A percentile compares a stretch with the other conserved stretches of the same genome.
phyloP scores from a whole-genome alignment of 345 rosid genomes.

The Populus davidiana region DNA sequence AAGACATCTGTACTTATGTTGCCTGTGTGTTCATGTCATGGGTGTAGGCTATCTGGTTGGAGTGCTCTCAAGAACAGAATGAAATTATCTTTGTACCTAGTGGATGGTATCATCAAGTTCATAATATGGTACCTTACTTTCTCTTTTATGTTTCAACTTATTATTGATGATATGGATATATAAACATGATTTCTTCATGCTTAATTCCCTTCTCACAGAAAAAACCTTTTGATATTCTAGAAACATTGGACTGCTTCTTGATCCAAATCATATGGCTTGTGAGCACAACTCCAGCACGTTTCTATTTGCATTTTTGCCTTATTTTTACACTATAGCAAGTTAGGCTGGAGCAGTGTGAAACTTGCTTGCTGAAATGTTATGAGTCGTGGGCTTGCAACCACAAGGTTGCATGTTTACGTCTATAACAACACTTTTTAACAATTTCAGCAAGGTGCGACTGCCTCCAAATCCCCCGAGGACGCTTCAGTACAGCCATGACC shows the following conservation, averaged over 20 bases:
- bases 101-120: conserved; percentile 99
- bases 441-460: too few relatives aligned
- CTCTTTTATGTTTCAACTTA: neutral
- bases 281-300: neutral
- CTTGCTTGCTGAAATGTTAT: too few relatives aligned
- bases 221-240: neutral
- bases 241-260: neutral
- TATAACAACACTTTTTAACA: too few relatives aligned
- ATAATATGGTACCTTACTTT: conserved; percentile 58
- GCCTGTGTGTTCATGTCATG: conserved; percentile 16
- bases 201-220: neutral
- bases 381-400: too few relatives aligned
- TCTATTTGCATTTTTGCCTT: neutral
- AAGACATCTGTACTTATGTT: neutral
- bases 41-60: conserved; percentile 77
- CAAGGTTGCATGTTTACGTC: too few relatives aligned
- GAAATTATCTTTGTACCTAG: conserved; percentile 87
- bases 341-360: too few relatives aligned
- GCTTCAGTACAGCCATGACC: too few relatives aligned
- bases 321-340: neutral
- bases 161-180: neutral
- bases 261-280: too few relatives aligned
- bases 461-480: too few relatives aligned
- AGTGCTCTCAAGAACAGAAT: conserved; percentile 67
- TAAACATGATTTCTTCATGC: neutral